A percentile compares a stretch with the other conserved stretches of the same genome.
Conservation (phyloP, 2,329 filamentous ascomycete genomes). For the Lithohypha guttulata region DNA sequence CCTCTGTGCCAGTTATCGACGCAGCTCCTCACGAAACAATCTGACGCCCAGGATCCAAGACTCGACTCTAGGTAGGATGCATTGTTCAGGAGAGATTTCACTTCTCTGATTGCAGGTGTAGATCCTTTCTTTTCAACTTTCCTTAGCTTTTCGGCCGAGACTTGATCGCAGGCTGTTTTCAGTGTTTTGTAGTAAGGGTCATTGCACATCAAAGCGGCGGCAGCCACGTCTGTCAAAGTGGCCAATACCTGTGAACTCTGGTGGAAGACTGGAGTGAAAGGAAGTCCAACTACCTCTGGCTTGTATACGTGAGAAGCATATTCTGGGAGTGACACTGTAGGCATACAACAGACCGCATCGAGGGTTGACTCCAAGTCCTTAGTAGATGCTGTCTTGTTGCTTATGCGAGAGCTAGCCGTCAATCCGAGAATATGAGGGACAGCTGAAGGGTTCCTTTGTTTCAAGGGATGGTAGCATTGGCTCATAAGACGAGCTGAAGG, state of each 20-base stretch:
- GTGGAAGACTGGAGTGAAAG: conserved; percentile 6
- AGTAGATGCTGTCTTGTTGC: conserved; percentile 9
- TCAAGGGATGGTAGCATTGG: conserved; percentile 53
- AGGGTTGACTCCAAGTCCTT: conserved; percentile 57
- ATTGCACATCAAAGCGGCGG: conserved; percentile 42
- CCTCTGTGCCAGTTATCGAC: conserved; percentile 28
- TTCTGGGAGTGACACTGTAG: conserved; percentile 57
- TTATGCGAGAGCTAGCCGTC: conserved; percentile 67
- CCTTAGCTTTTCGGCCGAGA: conserved; percentile 20
- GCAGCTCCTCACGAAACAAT: conserved; percentile 51
- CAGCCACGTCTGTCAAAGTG: conserved; percentile 34
- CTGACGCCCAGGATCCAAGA: conserved; percentile 58
- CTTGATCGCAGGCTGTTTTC: conserved; percentile 28
- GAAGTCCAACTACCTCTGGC: conserved; percentile 44
- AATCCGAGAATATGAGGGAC: conserved; percentile 63
- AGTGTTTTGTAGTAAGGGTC: conserved; percentile 52
- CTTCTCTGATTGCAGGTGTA: conserved; percentile 36
- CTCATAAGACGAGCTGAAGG: conserved; percentile 62
- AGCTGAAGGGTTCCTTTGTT: conserved; percentile 25
- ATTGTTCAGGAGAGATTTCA: conserved; percentile 45
- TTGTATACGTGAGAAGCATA: conserved; percentile 57
- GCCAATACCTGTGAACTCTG: conserved; percentile 28
- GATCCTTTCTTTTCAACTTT: conserved; percentile 25
- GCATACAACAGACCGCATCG: conserved; percentile 58
- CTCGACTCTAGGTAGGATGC: conserved; percentile 43